A percentile compares a stretch with the other conserved stretches of the same genome.
Evolutionary conservation across 306 rosid species (phyloP).

Genomic region (Vigna radiata): DNA sequence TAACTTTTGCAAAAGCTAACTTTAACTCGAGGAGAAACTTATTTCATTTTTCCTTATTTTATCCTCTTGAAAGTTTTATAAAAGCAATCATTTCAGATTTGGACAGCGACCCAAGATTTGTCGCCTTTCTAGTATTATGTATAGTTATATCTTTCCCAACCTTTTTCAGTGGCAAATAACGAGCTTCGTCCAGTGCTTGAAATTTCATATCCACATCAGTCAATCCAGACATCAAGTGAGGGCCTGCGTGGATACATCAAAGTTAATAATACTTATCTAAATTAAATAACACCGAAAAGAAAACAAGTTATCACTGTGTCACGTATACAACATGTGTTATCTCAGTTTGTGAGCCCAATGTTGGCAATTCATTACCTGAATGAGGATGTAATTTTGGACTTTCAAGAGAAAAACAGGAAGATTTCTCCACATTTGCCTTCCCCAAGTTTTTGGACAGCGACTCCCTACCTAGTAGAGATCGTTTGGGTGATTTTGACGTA

Average conservation of each 20-base stretch:
- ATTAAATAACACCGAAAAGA: conserved; percentile 11
- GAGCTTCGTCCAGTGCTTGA: conserved; percentile 10
- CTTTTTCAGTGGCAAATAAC: not conserved
- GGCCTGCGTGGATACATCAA: conserved; percentile 18
- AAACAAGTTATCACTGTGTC: not conserved
- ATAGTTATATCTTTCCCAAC: not conserved
- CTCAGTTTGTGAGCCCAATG: not conserved
- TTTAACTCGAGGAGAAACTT: no score
- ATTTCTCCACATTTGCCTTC: conserved; percentile 8
- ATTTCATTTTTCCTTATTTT: no score
- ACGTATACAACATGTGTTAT: not conserved
- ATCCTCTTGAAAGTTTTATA: no score
- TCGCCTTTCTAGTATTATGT: not conserved
- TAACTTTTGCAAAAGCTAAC: no score
- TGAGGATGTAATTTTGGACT: not conserved
- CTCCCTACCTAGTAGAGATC: not conserved
- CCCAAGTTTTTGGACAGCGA: not conserved
- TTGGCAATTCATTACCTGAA: not conserved
- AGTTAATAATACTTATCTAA: not conserved
- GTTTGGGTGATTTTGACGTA: not conserved
- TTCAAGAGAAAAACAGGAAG: not conserved
- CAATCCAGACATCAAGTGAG: conserved; percentile 40
- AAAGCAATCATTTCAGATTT: conserved; percentile 7
- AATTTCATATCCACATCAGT: conserved; percentile 16
- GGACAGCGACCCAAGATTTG: conserved; percentile 12